Evolutionary conservation across 306 rosid genomes (phyloP).

Genomic region (Cucurbita ficifolia): DNA sequence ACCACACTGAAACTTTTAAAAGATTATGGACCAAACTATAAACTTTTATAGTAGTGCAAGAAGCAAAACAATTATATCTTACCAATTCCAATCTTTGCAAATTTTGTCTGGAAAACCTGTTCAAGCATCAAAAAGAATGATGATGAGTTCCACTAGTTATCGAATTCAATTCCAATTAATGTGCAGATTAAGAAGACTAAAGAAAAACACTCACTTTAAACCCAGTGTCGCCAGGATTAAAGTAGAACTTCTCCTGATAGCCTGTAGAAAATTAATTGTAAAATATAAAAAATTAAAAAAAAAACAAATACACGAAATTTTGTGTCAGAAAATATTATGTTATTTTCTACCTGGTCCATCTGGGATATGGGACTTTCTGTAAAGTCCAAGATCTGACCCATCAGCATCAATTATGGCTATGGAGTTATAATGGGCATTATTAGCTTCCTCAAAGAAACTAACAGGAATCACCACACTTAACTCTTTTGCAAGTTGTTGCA

Average conservation of each 20-base stretch:
- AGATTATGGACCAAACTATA: neutral
- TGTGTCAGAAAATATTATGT: neutral
- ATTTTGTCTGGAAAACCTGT: constrained; percentile 87
- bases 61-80: constrained; percentile 17
- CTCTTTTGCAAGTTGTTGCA: constrained; percentile 84
- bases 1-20: neutral
- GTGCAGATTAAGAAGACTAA: neutral
- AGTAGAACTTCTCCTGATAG: constrained; percentile 94
- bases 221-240: constrained; percentile 94
- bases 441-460: constrained; percentile 95
- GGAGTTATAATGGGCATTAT: constrained; percentile 89
- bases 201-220: constrained; percentile 51
- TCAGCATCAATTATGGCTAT: constrained; percentile 82
- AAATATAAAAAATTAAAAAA: neutral
- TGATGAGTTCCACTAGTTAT: neutral
- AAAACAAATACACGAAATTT: neutral
- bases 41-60: neutral
- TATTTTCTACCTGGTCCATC: constrained; percentile 70
- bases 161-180: constrained; percentile 1
- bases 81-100: constrained; percentile 88
- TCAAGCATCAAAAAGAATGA: constrained; percentile 16
- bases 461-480: constrained; percentile 77
- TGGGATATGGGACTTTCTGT: constrained; percentile 92
- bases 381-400: constrained; percentile 88
- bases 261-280: constrained; percentile 30